Evolutionary conservation across 83 land plant species (phyloP), one percentile per base, ranked within the genome.

Genomic region (Picea engelmannii): DNA sequence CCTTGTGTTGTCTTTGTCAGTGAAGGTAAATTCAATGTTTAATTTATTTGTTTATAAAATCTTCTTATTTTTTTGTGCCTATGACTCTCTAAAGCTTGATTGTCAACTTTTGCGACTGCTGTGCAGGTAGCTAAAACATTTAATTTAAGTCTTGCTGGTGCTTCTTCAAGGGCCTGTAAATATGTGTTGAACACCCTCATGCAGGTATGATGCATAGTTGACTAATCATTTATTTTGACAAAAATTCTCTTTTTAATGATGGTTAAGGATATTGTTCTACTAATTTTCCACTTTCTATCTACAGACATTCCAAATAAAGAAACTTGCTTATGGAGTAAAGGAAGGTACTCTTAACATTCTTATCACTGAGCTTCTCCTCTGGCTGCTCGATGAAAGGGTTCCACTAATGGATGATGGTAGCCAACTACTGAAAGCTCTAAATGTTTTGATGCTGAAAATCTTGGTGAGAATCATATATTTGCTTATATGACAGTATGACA

Each of bases 331-430:
- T 87, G 91, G 91, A 82, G 97, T 96, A 49, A 94, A 87, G 88
- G 98, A 98, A 85, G 87, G 87, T 60, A 98, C 99, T 13, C 89
- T 98, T 79, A 92, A 98, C 83, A 87, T 78, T 81, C 95, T 98
- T 3, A 93, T 98, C 67, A 94, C 97, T 55, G 99, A 98, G 85
- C 95, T 98, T 49, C 86, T 98, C 2, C 93, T 98, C 11, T 98
- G 99, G 99, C 98, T 98, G 79, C 83, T 98, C 66, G 99, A 98
- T 90, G 99, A 98, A 81, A 84, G 99, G 49, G 99, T 98, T 79
- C 96, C 97, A 6, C 79, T 83, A 21, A 96, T 98, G 99, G 99
- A 98, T 84, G 99, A 98, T 90, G 99, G 99, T 75, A 96, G 99
- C 85, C 99, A 96, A 85, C 98, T 98, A 16, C 79, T 98, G 81